Base-by-base conservation (phyloP, 108 stramenopile species). In the Chaetoceros muelleri region DNA sequence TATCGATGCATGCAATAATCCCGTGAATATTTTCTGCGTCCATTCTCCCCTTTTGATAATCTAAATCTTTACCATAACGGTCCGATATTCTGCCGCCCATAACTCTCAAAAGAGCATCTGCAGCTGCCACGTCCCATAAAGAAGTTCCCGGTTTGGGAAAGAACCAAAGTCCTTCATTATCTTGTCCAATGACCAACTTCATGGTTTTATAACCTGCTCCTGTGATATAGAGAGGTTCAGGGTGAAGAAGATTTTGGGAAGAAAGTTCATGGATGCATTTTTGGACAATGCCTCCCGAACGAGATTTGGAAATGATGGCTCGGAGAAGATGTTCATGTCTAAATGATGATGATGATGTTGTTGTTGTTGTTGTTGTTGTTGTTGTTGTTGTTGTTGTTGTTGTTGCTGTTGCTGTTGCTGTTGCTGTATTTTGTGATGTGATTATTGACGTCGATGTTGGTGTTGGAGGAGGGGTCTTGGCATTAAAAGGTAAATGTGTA, bases 181-280 rank as follows among this genome's bases (percentile, higher is more conserved):
- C 48, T 8, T 55, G 28, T 17, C 66, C 50, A 0, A 76, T 44
- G 26, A 81, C 51, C 23, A 81, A 58, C 21, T 69, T 58, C 21
- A 81, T 27, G 2, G 76, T 67, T 54, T 81, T 81, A 60, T 73
- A 75, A 23, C 80, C 80, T 18, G 80, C 80, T 0, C 80, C 80
- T 23, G 65, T 69, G 40, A 72, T 52, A 25, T 59, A 20, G 3
- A 76, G 34, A 13, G 75, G 73, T 20, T 73, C 65, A 8, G 75
- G 65, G 53, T 76, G 46, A 10, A 80, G 44, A n/a, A 80, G 26
- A 1, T 69, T 66, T 48, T 60, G 55, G 10, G 56, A 44, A 1
- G 72, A 74, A 44, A 80, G 52, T 50, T 70, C 64, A 8, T 62
- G 13, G 44, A 72, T 66, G 58, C 74, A 76, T 19, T 73, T 55